These are phyloP conservation scores for Pilasporangium apinafurcum DNA, from an alignment of 352 stramenopile species.

Conservation along the genomic window DNA sequence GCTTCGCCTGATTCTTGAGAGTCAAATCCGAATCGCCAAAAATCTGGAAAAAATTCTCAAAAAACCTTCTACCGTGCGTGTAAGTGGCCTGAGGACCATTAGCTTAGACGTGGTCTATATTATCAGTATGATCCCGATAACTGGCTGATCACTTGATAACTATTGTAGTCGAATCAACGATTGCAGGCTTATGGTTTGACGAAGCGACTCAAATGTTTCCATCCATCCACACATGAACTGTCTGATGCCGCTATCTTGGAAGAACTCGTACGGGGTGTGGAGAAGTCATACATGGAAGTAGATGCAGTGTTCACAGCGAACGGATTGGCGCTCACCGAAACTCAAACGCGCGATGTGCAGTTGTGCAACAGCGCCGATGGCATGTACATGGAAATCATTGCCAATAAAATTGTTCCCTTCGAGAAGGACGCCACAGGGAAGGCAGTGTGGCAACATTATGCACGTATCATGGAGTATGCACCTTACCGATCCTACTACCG, in stretches of 20 bases:
- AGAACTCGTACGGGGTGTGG: slow-evolving; percentile 8
- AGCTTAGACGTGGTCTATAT: no score
- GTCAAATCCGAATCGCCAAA: slow-evolving; percentile 40
- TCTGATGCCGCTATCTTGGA: slow-evolving; percentile 17
- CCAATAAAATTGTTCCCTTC: slow-evolving; percentile 29
- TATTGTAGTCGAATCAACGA: no score
- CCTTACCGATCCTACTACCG: slow-evolving; percentile 1
- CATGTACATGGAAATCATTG: slow-evolving; percentile 34
- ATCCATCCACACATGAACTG: no score
- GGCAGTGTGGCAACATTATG: slow-evolving; percentile 34
- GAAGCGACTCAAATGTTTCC: no score
- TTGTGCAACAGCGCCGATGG: slow-evolving; percentile 3
- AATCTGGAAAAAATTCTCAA: slow-evolving; percentile 26
- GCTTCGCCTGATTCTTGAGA: slow-evolving; percentile 37
- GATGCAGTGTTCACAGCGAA: slow-evolving; percentile 1
- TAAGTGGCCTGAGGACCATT: no score
- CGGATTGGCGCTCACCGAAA: not conserved
- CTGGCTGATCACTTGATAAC: no score
- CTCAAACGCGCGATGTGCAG: not conserved
- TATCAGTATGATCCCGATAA: no score
- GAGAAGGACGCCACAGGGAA: slow-evolving; percentile 19
- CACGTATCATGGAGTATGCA: not conserved
- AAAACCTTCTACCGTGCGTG: no score
- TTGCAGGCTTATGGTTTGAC: no score
- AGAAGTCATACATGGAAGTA: not conserved